A percentile compares a stretch with the other conserved stretches of the same genome.
phyloP scores from a whole-genome alignment of 2,329 filamentous ascomycete genomes.

The Pyrenochaeta sp. region DNA sequence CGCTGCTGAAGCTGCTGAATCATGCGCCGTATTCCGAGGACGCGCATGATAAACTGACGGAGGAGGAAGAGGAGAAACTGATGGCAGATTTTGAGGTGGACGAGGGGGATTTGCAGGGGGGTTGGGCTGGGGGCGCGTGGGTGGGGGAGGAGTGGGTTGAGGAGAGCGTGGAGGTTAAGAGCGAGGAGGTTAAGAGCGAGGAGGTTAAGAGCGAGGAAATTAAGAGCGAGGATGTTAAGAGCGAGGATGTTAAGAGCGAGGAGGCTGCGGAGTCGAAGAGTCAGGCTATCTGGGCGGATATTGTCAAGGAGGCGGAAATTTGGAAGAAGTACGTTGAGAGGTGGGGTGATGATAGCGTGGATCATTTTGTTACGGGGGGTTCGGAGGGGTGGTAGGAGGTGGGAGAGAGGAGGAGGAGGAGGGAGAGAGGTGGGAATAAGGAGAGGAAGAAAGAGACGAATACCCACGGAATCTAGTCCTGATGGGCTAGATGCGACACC shows the following conservation, averaged over 20 bases:
- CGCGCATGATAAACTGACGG: slow-evolving; percentile 12
- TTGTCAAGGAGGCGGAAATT: too few species aligned
- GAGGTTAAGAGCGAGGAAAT: slow-evolving; percentile 2
- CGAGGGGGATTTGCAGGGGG: slow-evolving; percentile 12
- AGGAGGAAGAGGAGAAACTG: slow-evolving; percentile 9
- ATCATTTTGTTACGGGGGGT: slow-evolving; percentile 11
- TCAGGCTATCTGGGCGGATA: too few species aligned
- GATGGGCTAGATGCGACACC: too few species aligned
- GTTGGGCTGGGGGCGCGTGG: slow-evolving; percentile 8
- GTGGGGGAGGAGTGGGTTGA: background rate
- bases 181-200: background rate
- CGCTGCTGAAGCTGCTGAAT: slow-evolving; percentile 23
- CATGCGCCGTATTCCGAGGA: background rate
- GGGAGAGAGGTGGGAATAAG: too few species aligned
- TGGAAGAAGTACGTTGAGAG: too few species aligned
- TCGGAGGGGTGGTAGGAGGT: too few species aligned
- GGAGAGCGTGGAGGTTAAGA: slow-evolving; percentile 12
- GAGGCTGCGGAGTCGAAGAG: too few species aligned
- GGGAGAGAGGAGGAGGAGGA: background rate
- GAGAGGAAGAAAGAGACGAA: too few species aligned
- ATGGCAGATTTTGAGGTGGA: slow-evolving; percentile 12
- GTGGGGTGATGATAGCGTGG: slow-evolving; percentile 6
- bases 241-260: too few species aligned
- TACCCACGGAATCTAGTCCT: too few species aligned
- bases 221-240: too few species aligned